phyloP scores from a whole-genome alignment of 345 rosid genomes.

The Psidium guajava region DNA sequence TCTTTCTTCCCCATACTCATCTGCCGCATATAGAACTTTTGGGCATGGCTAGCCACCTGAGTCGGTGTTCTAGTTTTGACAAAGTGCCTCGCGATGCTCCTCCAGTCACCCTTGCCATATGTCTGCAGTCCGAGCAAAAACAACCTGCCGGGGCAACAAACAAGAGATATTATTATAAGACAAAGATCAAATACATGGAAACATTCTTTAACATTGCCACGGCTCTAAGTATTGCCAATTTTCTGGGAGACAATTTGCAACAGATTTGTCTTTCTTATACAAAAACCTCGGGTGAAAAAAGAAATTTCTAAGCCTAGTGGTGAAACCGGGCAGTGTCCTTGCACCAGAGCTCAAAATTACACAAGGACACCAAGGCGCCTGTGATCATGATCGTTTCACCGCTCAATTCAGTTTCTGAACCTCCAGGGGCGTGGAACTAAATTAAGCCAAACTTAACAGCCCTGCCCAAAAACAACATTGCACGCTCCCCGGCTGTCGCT shows the following conservation, averaged over 20 bases:
- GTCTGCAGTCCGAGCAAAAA: conserved; percentile 53
- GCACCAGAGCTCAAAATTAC: background rate
- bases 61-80: conserved; percentile 83
- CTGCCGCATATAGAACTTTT: conserved; percentile 75
- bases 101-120: conserved; percentile 85
- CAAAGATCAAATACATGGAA: background rate
- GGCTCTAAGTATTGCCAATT: background rate
- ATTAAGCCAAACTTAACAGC: background rate
- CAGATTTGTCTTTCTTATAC: background rate
- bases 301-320: background rate
- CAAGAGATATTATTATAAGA: background rate
- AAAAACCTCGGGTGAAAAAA: background rate
- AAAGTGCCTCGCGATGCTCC: conserved; percentile 77
- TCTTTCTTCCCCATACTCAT: conserved; percentile 45
- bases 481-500: background rate
- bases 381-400: background rate
- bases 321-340: background rate
- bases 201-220: background rate
- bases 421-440: background rate
- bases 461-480: background rate
- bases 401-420: background rate
- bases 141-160: conserved; percentile 23
- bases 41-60: conserved; percentile 93
- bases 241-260: background rate
- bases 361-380: too few relatives aligned